A percentile compares a stretch with the other conserved stretches of the same genome.
Evolutionary conservation across 73 alveolate genomes (phyloP).

Genomic region (Loxodes magnus): DNA sequence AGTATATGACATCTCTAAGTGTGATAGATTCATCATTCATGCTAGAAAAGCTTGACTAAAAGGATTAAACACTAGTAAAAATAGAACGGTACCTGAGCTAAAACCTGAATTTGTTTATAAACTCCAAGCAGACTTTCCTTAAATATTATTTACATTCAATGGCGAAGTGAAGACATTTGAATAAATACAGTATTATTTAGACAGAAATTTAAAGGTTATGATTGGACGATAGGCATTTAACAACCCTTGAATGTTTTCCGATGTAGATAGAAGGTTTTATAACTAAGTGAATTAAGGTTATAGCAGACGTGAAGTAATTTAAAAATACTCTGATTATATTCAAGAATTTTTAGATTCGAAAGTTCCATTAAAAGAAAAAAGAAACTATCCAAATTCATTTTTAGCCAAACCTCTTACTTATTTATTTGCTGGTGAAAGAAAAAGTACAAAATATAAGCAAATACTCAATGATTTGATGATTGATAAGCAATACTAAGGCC

Average conservation of each 20-base stretch:
- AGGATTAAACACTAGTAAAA: conserved; percentile 85
- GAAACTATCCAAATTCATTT: too few relatives aligned
- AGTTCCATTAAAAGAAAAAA: too few relatives aligned
- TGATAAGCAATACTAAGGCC: too few relatives aligned
- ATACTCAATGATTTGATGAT: too few relatives aligned
- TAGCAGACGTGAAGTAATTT: conserved; percentile 53
- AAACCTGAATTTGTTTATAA: conserved; percentile 78
- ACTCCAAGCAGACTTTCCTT: conserved; percentile 73
- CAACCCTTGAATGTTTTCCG: conserved; percentile 76
- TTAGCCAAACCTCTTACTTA: too few relatives aligned
- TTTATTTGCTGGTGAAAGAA: too few relatives aligned
- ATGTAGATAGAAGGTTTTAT: conserved; percentile 60
- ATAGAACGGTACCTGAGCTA: conserved; percentile 86
- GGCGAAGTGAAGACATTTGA: too few relatives aligned
- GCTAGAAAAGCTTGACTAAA: conserved; percentile 79
- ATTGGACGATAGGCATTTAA: conserved; percentile 88
- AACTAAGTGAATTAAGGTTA: conserved; percentile 34
- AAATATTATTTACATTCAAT: conserved; percentile 66
- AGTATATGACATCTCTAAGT: conserved; percentile 62
- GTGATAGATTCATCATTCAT: conserved; percentile 78
- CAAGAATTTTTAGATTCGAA: conserved; percentile 27
- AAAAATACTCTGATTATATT: conserved; percentile 43
- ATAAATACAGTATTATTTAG: conserved; percentile 45
- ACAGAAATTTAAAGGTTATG: conserved; percentile 75
- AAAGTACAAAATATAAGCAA: too few relatives aligned